Evolutionary conservation across 2,329 filamentous ascomycete species (phyloP).

Genomic region (Ophiosphaerella narmari): DNA sequence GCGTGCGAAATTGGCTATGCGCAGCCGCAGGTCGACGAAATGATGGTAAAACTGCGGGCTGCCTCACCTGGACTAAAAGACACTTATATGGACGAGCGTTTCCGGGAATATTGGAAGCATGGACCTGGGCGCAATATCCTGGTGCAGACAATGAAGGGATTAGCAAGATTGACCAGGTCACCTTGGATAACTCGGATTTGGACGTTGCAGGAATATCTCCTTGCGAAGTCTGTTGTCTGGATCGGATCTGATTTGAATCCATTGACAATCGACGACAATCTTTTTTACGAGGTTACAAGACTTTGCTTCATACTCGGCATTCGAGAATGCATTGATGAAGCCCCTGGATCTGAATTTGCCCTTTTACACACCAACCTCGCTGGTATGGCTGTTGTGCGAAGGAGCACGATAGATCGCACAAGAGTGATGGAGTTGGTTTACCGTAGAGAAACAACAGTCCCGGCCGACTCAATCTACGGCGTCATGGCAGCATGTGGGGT

Average conservation of each 20-base stretch:
- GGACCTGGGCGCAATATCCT: not conserved
- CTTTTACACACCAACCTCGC: no score
- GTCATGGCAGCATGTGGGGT: conserved; percentile 1
- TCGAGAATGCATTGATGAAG: no score
- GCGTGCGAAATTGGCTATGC: not conserved
- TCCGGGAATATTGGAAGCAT: not conserved
- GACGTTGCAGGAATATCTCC: not conserved
- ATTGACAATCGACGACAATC: not conserved
- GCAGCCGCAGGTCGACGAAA: no score
- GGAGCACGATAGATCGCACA: not conserved
- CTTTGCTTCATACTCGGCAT: not conserved
- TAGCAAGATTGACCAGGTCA: not conserved
- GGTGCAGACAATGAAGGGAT: not conserved
- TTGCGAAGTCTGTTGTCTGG: not conserved
- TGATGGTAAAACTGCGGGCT: no score
- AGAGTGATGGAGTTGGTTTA: not conserved
- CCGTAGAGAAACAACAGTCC: not conserved
- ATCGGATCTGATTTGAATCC: not conserved
- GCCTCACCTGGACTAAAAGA: no score
- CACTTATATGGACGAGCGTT: not conserved
- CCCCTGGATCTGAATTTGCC: no score
- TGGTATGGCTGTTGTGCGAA: not conserved
- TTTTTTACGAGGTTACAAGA: not conserved
- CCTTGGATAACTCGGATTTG: not conserved
- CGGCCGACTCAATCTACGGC: not conserved